Evolutionary conservation across 2,329 filamentous ascomycete species (phyloP).

Genomic region (Apiospora hydei): DNA sequence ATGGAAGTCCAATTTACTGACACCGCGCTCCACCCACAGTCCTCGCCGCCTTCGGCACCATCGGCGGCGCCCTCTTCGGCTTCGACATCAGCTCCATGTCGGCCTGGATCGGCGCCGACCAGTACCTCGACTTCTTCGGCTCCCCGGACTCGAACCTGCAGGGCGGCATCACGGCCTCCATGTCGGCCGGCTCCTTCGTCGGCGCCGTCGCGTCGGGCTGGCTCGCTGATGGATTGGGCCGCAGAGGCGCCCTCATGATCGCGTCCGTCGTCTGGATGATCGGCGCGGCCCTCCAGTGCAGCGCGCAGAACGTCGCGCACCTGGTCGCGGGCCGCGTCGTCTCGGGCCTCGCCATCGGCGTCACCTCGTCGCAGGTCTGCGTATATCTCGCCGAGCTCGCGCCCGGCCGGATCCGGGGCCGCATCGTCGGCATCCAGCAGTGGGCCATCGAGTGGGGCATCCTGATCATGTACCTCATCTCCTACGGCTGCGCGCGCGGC

Average conservation of each 20-base stretch:
- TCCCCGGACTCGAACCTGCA: conserved; percentile 52
- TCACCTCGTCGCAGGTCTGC: conserved; percentile 69
- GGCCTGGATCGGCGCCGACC: conserved; percentile 56
- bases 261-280: conserved; percentile 56
- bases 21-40: no score
- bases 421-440: conserved; percentile 74
- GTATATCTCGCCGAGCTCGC: conserved; percentile 73
- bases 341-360: conserved; percentile 68
- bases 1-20: no score
- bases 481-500: conserved; percentile 65
- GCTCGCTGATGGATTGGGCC: conserved; percentile 53
- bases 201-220: conserved; percentile 53
- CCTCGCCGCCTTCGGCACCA: conserved; percentile 49
- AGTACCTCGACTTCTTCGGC: conserved; percentile 58
- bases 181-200: conserved; percentile 56
- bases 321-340: conserved; percentile 61
- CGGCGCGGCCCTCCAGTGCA: conserved; percentile 64
- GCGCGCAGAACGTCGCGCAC: conserved; percentile 62
- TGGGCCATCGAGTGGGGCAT: conserved; percentile 74
- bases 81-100: conserved; percentile 42
- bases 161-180: conserved; percentile 56
- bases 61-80: conserved; percentile 47
- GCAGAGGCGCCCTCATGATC: conserved; percentile 48
- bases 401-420: conserved; percentile 61
- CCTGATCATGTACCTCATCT: conserved; percentile 72